These are phyloP conservation scores for Pseudonitzschia multistriata DNA, from an alignment of 108 stramenopile species.

Conservation along the genomic window DNA sequence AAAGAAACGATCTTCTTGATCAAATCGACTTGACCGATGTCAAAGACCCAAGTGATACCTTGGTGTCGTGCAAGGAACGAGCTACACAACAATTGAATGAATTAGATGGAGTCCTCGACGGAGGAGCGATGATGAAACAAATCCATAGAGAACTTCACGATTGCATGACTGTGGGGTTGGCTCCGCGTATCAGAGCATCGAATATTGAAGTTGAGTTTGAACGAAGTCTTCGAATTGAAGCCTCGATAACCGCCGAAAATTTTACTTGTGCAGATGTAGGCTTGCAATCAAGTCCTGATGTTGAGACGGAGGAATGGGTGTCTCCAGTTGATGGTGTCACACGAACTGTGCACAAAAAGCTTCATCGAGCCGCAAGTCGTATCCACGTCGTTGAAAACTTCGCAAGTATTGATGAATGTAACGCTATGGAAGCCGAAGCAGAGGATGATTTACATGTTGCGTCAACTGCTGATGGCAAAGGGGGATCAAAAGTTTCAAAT, in stretches of 20 bases:
- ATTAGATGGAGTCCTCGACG: constrained; percentile 29
- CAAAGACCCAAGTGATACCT: constrained; percentile 56
- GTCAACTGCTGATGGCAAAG: constrained; percentile 80
- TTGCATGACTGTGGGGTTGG: constrained; percentile 48
- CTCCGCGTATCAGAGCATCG: constrained; percentile 34
- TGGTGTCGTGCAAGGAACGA: constrained; percentile 15
- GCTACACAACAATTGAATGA: constrained; percentile 44
- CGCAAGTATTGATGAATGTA: constrained; percentile 72
- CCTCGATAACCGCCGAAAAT: constrained; percentile 54
- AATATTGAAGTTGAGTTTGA: constrained; percentile 64
- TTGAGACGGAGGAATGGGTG: constrained; percentile 23
- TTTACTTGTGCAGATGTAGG: constrained; percentile 62
- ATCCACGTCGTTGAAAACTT: constrained; percentile 81
- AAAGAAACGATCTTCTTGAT: background rate
- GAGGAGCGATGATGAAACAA: background rate
- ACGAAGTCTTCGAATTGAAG: constrained; percentile 36
- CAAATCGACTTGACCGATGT: constrained; percentile 35
- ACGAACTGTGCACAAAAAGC: constrained; percentile 48
- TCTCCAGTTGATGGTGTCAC: constrained; percentile 27
- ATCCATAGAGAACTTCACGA: constrained; percentile 31
- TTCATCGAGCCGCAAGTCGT: constrained; percentile 60
- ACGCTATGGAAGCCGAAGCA: constrained; percentile 60
- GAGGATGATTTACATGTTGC: constrained; percentile 58
- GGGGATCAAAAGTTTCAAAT: constrained; percentile 48
- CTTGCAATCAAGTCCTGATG: constrained; percentile 48